These are phyloP conservation scores for Podospora comata DNA, from an alignment of 495 filamentous ascomycete species.

Conservation along the genomic window DNA sequence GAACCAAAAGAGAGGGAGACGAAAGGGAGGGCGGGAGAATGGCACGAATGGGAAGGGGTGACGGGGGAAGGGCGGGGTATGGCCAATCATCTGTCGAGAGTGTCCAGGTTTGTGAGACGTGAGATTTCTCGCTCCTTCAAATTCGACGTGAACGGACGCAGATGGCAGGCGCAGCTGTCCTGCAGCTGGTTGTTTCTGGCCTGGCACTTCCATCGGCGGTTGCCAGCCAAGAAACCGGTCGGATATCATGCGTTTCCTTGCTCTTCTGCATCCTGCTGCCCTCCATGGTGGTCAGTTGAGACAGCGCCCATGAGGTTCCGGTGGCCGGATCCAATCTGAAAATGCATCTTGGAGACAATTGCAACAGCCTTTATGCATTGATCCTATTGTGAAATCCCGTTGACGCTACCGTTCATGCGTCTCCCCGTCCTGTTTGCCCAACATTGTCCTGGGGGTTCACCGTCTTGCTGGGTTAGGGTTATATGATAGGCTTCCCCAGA, in stretches of 20 bases:
- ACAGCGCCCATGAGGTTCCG: no score
- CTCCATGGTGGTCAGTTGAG: no score
- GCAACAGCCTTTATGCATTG: no score
- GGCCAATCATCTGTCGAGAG: neutral
- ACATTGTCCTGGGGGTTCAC: neutral
- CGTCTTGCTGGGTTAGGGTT: neutral
- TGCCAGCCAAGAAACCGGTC: neutral
- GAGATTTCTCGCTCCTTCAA: neutral
- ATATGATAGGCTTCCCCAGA: neutral
- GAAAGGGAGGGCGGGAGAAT: neutral
- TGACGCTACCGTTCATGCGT: no score
- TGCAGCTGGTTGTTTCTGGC: neutral
- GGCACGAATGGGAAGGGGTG: neutral
- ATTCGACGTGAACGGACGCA: neutral
- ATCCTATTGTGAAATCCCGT: no score
- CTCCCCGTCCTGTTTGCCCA: neutral
- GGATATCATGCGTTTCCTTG: neutral
- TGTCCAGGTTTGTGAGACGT: neutral
- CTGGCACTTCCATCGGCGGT: neutral
- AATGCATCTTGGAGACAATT: no score
- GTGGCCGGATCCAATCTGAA: no score
- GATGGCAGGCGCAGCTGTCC: constrained; percentile 4
- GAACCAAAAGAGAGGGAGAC: constrained; percentile 2
- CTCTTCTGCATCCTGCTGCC: neutral
- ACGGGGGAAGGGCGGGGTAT: neutral